Base-by-base conservation (phyloP, 2,329 filamentous ascomycete species). In the Curvularia eragrostidis region DNA sequence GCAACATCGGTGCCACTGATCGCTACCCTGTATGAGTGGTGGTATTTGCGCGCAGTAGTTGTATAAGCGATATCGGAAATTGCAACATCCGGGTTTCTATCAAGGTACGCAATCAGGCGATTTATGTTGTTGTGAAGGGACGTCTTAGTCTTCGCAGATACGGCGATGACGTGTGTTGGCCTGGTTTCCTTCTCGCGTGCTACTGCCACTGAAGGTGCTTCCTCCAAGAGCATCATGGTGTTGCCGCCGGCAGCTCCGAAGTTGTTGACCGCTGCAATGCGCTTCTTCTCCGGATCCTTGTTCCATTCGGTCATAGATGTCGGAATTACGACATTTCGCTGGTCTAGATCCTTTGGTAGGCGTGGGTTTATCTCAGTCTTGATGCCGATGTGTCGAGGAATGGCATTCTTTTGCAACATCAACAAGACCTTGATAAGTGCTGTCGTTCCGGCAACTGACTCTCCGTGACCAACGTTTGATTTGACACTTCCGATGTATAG, bases 391-490 rank as follows among this genome's bases (percentile, higher is more conserved):
- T 50, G 48, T 41, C 36, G 48, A 18, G 75, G 52, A 67, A 66
- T 39, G 44, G 52, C n/a, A 44, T 58, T 58, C 63, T 71, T 38
- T 64, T 71, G 48, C 30, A 67, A 51, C 65, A 69, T 74, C 47
- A 77, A 49, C 10, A 79, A 54, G 1, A 68, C 68, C 49, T 78
- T 79, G 42, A 77, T 66, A 3, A 79, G 51, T 1, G 69, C 57
- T 1, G 63, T 63, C 0, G 70, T 59, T 28, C 76, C 76, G 8
- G 75, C 63, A 23, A 68, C 73, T 3, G 69, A 66, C 58, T 79
- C 77, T 13, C 62, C 61, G 48, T 78, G 76, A 15, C 75, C 76
- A n/a, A 78, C 61, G 44, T 74, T 74, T 3, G 68, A 58, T 52
- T 78, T 78, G 13, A 70, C 64, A 1, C 70, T 63, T 5, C 71